Conservation (phyloP, 371 early-diverging fungal genomes). For the Rhizopus microsporus region DNA sequence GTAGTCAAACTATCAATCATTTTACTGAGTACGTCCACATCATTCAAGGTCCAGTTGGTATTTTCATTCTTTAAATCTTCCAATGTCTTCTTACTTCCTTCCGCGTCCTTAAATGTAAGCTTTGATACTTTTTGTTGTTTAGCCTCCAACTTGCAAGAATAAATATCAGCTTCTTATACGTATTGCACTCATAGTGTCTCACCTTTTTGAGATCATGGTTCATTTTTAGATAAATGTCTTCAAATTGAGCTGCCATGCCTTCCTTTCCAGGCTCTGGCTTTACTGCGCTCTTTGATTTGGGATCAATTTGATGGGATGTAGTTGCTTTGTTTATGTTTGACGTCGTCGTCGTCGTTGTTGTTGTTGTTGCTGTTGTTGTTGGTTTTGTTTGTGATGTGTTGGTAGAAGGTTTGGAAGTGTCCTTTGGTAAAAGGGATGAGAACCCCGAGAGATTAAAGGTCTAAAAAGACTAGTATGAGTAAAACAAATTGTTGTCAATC, state of each 20-base stretch:
- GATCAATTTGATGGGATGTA: background rate
- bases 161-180: background rate
- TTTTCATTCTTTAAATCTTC: background rate
- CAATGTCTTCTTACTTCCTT: conserved; percentile 5
- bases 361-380: background rate
- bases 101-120: background rate
- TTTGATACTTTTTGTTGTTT: background rate
- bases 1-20: conserved; percentile 10
- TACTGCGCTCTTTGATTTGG: background rate
- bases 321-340: background rate
- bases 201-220: conserved; percentile 1
- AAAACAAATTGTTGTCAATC: too few species aligned
- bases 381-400: background rate
- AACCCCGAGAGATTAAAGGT: too few species aligned
- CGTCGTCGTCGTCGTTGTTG: background rate
- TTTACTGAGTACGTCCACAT: conserved; percentile 9
- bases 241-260: conserved; percentile 4
- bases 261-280: background rate
- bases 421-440: too few species aligned
- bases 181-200: background rate
- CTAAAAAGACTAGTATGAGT: too few species aligned
- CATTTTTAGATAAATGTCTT: background rate
- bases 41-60: conserved; percentile 18
- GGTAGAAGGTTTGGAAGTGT: too few species aligned
- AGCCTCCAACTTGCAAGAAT: background rate